Conservation (phyloP, 805 yeast species). For the Cyberlindnera lachancei region DNA sequence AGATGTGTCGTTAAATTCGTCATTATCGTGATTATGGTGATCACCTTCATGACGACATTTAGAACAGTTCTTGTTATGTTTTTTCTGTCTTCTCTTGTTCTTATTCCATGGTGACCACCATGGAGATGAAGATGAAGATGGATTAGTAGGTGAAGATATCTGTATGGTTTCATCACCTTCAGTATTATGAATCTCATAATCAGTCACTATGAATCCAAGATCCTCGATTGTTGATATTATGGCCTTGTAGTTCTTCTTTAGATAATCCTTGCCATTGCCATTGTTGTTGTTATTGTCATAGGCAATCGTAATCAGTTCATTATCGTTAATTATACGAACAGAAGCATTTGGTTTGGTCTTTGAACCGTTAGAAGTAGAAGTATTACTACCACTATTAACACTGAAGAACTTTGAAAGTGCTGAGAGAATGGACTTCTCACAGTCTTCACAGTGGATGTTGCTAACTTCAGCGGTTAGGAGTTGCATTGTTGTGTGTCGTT, state of each 20-base stretch:
- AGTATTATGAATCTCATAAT: conserved; percentile 21
- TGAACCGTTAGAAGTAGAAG: no score
- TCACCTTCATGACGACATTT: conserved; percentile 29
- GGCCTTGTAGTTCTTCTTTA: no score
- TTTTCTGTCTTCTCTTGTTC: conserved; percentile 11
- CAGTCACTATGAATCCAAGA: conserved; percentile 17
- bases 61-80: conserved; percentile 35
- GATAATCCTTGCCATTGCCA: no score
- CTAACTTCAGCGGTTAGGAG: conserved; percentile 1
- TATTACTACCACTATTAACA: no score
- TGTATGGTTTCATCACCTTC: conserved; percentile 9
- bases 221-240: conserved; percentile 6
- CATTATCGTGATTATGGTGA: conserved; percentile 10
- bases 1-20: conserved; percentile 8
- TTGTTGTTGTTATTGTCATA: conserved; percentile 1
- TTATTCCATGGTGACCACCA: conserved; percentile 10
- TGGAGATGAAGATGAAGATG: no score
- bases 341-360: conserved; percentile 4
- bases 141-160: background rate
- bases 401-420: conserved; percentile 1
- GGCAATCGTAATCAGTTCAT: conserved; percentile 8
- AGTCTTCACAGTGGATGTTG: conserved; percentile 7
- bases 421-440: conserved; percentile 2
- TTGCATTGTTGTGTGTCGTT: no score
- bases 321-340: conserved; percentile 11